Base-by-base conservation (phyloP, 2,329 filamentous ascomycete genomes). In the Colletotrichum gigasporum region DNA sequence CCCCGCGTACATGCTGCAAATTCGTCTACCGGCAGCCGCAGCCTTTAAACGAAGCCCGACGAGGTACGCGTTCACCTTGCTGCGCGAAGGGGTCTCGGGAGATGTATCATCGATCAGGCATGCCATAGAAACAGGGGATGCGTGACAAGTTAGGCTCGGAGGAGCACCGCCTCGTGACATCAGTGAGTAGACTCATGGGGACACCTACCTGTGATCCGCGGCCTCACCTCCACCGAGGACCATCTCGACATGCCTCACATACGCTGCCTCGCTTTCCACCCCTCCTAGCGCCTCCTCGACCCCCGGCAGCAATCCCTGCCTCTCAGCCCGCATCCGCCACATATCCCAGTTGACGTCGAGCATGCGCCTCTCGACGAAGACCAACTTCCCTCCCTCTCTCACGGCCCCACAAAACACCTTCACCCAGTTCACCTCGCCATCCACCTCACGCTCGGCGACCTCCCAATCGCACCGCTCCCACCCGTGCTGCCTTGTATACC, bases 391-490 rank as follows among this genome's bases (percentile, higher is more conserved):
- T 14, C 52, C 56, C 30, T 65, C 50, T 8, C 47, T 44, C 16
- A 67, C 24, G 7, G 63, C 63, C 45, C 57, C 56, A 18, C 47
- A 34, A 28, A 67, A 62, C 47, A 44, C 62, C 44, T 59, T 55
- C 48, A 63, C 51, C 63, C 65, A 66, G 20, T 66, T 66, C n/a
- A 66, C 20, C 20, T 16, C 34, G 34, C 47, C 50, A 5, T 50
- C 56, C 5, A 34, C 35, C 37, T 65, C 34, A 14, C 30, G 20
- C 5, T 63, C 63, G 10, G 58, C 63, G 10, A 14, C 35, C 30
- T 58, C 50, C 57, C 48, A 53, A 9, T 41, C 57, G n/a, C 41
- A 42, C 4, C 9, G 2, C 32, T 26, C 11, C 35, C 47, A 48
- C 8, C 61, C 45, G 6, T 24, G 34, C 5, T 37, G 11, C 18